Conservation (phyloP, 495 filamentous ascomycete genomes). For the Neurospora terricola region DNA sequence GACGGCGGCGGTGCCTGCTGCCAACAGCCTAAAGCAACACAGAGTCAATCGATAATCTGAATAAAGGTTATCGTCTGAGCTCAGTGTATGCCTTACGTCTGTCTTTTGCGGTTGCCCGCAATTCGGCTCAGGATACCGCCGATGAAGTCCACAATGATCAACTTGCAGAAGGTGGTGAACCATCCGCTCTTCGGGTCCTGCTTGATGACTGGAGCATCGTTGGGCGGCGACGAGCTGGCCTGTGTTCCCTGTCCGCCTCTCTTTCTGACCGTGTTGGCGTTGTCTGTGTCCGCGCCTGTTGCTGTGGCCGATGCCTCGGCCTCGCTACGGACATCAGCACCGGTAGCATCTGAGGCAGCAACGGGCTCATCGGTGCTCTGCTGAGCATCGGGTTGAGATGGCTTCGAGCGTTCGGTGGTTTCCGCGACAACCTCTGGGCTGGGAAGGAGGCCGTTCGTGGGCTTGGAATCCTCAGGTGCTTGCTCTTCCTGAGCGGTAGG, state of each 20-base stretch:
- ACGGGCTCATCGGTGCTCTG: not conserved
- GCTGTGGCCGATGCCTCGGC: not conserved
- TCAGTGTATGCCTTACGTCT: conserved; percentile 12
- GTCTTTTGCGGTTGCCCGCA: conserved; percentile 10
- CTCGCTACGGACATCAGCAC: not conserved
- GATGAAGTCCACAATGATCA: conserved; percentile 24
- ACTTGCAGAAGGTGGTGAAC: conserved; percentile 18
- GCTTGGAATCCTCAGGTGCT: not conserved
- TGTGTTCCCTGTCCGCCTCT: conserved; percentile 3
- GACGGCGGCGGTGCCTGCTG: conserved; percentile 6
- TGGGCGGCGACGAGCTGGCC: conserved; percentile 3
- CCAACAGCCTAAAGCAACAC: conserved; percentile 9
- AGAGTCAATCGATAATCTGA: conserved; percentile 11
- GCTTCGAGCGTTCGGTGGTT: not conserved
- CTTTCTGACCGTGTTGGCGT: conserved; percentile 4
- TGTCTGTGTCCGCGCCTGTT: conserved; percentile 1
- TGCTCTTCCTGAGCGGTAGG: not conserved
- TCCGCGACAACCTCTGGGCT: not conserved
- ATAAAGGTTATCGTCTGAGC: not conserved
- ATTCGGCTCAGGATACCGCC: conserved; percentile 19
- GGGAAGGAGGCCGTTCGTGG: not conserved
- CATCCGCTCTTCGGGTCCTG: conserved; percentile 10
- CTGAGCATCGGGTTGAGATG: not conserved
- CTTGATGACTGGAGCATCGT: conserved; percentile 3
- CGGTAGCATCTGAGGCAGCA: not conserved